Evolutionary conservation across 139 green algal genomes (phyloP).

Genomic region (Zygnema circumcarinatum): DNA sequence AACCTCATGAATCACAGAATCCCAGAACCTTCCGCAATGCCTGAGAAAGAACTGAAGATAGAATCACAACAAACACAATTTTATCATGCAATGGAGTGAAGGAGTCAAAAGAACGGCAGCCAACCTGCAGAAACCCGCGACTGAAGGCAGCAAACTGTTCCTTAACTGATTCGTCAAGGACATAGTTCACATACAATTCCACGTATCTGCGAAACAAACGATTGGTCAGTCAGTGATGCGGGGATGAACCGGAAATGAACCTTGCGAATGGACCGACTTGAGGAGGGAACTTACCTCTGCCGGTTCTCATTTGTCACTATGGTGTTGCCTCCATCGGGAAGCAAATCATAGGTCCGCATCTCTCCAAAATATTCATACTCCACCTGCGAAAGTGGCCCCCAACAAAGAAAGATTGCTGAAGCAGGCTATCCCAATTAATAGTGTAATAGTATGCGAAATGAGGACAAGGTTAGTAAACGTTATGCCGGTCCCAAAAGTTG

Average conservation of each 20-base stretch:
- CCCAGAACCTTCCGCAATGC: too few species aligned
- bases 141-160: slow-evolving; percentile 81
- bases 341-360: slow-evolving; percentile 1
- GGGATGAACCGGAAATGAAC: not conserved
- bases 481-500: too few species aligned
- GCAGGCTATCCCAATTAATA: too few species aligned
- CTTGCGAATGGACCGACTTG: not conserved
- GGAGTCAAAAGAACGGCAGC: not conserved
- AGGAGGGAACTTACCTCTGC: slow-evolving; percentile 62
- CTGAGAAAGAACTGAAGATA: too few species aligned
- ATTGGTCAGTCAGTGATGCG: not conserved
- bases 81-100: slow-evolving; percentile 3
- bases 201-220: slow-evolving; percentile 17
- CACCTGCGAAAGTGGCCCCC: slow-evolving; percentile 34
- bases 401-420: too few species aligned
- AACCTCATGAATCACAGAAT: too few species aligned
- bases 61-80: too few species aligned
- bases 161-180: slow-evolving; percentile 58
- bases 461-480: too few species aligned
- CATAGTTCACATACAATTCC: slow-evolving; percentile 67
- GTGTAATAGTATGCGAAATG: too few species aligned
- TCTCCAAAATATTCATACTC: slow-evolving; percentile 42
- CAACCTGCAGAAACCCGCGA: slow-evolving; percentile 58
- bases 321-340: slow-evolving; percentile 7
- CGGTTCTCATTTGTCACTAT: slow-evolving; percentile 72